phyloP scores from a whole-genome alignment of 257 asterid species.

The Rhazya stricta region DNA sequence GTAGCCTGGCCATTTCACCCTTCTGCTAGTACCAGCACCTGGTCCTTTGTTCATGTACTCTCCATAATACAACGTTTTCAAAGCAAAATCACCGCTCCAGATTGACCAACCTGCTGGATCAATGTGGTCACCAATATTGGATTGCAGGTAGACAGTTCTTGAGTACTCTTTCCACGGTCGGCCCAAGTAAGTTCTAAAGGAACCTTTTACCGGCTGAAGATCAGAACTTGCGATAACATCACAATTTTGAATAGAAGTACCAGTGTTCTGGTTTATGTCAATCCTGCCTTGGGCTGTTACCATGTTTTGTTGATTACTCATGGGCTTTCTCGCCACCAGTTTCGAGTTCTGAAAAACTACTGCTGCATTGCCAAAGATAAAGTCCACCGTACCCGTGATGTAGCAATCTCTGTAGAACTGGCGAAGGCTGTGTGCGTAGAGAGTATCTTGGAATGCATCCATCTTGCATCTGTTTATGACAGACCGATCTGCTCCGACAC shows the following conservation, averaged over 20 bases:
- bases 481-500: slow-evolving; percentile 42
- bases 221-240: slow-evolving; percentile 15
- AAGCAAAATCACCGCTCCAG: slow-evolving; percentile 21
- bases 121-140: slow-evolving; percentile 18
- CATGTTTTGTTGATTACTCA: slow-evolving; percentile 33
- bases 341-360: slow-evolving; percentile 41
- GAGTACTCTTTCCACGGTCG: slow-evolving; percentile 32
- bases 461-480: slow-evolving; percentile 41
- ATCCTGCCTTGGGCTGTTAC: slow-evolving; percentile 54
- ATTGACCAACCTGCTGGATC: slow-evolving; percentile 24
- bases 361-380: slow-evolving; percentile 51
- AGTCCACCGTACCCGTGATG: slow-evolving; percentile 52
- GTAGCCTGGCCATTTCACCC: slow-evolving; percentile 25
- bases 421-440: slow-evolving; percentile 44
- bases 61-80: slow-evolving; percentile 21
- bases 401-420: slow-evolving; percentile 53
- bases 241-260: slow-evolving; percentile 40
- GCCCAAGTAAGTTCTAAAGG: slow-evolving; percentile 16
- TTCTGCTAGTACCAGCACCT: slow-evolving; percentile 17
- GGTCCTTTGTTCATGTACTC: slow-evolving; percentile 26
- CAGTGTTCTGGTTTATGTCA: slow-evolving; percentile 34
- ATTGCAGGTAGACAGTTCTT: slow-evolving; percentile 20
- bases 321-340: slow-evolving; percentile 35
- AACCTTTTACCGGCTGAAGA: slow-evolving; percentile 15
- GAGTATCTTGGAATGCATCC: slow-evolving; percentile 47